These are phyloP conservation scores for Trichoderma erinaceum DNA, from an alignment of 495 filamentous ascomycete genomes.

Conservation along the genomic window DNA sequence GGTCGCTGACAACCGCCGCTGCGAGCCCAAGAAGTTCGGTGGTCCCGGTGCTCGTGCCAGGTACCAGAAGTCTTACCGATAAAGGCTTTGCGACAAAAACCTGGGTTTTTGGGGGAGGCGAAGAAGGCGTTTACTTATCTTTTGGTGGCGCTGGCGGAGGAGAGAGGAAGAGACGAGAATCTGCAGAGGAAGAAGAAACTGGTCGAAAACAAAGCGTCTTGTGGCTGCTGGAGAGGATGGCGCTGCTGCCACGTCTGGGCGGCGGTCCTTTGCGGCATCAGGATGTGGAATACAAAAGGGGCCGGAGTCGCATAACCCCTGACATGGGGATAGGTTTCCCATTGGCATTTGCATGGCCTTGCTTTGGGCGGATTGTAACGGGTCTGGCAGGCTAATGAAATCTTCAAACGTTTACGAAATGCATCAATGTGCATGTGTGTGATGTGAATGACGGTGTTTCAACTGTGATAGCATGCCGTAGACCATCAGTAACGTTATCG, in stretches of 20 bases:
- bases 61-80: slow-evolving; percentile 86
- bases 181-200: not conserved
- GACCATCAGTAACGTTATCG: too few relatives aligned
- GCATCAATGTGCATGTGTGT: slow-evolving; percentile 6
- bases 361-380: slow-evolving; percentile 29
- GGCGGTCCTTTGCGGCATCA: not conserved
- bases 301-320: slow-evolving; percentile 17
- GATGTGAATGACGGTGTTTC: not conserved
- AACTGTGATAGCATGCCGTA: too few relatives aligned
- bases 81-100: slow-evolving; percentile 26
- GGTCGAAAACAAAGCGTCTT: slow-evolving; percentile 11
- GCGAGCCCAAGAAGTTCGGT: slow-evolving; percentile 90
- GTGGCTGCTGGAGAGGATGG: slow-evolving; percentile 10
- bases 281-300: slow-evolving; percentile 10
- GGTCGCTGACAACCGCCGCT: slow-evolving; percentile 93
- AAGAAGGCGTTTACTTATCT: too few relatives aligned
- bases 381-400: slow-evolving; percentile 34
- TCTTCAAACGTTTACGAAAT: slow-evolving; percentile 10
- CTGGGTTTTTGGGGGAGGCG: not conserved
- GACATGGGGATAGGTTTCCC: slow-evolving; percentile 14
- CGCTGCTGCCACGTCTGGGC: slow-evolving; percentile 2
- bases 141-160: not conserved
- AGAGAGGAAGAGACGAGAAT: not conserved
- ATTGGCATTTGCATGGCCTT: slow-evolving; percentile 31
- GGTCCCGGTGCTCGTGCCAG: slow-evolving; percentile 89